Evolutionary conservation across 139 green algal species (phyloP).

Genomic region (Edaphochlamys debaryana): DNA sequence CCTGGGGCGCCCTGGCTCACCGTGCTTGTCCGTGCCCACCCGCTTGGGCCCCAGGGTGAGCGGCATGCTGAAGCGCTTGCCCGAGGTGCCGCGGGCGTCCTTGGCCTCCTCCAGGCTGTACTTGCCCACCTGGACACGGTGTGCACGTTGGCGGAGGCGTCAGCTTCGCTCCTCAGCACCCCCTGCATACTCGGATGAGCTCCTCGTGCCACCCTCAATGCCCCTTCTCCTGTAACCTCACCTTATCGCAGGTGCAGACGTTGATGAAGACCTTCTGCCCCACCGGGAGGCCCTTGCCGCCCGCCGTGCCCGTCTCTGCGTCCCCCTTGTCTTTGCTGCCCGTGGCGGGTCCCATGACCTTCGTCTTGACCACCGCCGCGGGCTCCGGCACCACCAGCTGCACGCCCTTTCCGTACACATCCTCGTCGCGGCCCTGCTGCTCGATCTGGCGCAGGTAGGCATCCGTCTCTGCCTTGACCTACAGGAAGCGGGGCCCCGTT

Average conservation of each 20-base stretch:
- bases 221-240: not conserved
- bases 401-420: conserved; percentile 73
- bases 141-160: no score
- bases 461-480: conserved; percentile 74
- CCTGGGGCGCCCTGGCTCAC: conserved; percentile 13
- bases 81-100: conserved; percentile 5
- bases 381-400: conserved; percentile 65
- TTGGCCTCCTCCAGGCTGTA: conserved; percentile 33
- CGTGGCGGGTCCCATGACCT: not conserved
- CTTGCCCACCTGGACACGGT: conserved; percentile 39
- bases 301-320: not conserved
- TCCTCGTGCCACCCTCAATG: no score
- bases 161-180: no score
- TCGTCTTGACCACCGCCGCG: conserved; percentile 68
- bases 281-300: not conserved
- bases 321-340: not conserved
- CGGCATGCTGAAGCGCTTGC: conserved; percentile 42
- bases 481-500: not conserved
- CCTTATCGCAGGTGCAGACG: conserved; percentile 74
- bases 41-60: conserved; percentile 41
- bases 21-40: conserved; percentile 59
- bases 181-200: no score
- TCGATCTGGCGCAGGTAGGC: conserved; percentile 78
- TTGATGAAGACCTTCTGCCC: conserved; percentile 73
- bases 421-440: conserved; percentile 57